These are phyloP conservation scores for Ganoderma boninense DNA, from an alignment of 1,284 basidiomycete genomes.

Conservation along the genomic window DNA sequence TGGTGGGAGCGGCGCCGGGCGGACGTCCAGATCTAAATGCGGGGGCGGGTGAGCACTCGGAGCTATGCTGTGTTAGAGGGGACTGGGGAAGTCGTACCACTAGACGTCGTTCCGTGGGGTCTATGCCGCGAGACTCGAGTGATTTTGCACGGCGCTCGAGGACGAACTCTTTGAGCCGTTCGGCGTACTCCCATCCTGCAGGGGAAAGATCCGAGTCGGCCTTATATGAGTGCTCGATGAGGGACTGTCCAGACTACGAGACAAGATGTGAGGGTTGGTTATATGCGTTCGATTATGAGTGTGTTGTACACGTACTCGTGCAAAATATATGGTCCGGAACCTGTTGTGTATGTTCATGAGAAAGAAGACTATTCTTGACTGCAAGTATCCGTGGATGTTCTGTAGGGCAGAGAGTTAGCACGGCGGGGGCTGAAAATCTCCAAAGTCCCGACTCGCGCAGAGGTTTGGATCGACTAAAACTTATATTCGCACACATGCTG, in stretches of 20 bases:
- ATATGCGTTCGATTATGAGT: not conserved
- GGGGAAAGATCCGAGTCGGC: conserved; percentile 97
- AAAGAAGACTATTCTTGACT: conserved; percentile 94
- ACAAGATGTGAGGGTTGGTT: not conserved
- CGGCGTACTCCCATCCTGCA: conserved; percentile 95
- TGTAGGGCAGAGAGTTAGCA: conserved; percentile 41
- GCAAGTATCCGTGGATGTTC: conserved; percentile 89
- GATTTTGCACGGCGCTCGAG: conserved; percentile 76
- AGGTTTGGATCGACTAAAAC: no score
- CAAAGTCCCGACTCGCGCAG: no score
- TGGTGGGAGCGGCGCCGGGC: conserved; percentile 93
- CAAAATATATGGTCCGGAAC: conserved; percentile 92
- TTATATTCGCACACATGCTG: no score
- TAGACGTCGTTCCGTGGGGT: conserved; percentile 72
- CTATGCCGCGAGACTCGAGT: conserved; percentile 72
- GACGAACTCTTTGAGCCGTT: conserved; percentile 87
- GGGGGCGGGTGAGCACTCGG: not conserved
- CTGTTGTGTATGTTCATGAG: conserved; percentile 98
- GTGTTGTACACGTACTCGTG: conserved; percentile 61
- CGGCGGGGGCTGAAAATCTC: not conserved
- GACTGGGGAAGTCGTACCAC: conserved; percentile 66
- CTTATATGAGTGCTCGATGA: conserved; percentile 99
- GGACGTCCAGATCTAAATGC: conserved; percentile 92
- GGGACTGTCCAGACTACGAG: conserved; percentile 86
- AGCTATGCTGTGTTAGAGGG: not conserved